These are phyloP conservation scores for Puccinia brachypodii DNA, from an alignment of 1,284 basidiomycete genomes.

Conservation along the genomic window DNA sequence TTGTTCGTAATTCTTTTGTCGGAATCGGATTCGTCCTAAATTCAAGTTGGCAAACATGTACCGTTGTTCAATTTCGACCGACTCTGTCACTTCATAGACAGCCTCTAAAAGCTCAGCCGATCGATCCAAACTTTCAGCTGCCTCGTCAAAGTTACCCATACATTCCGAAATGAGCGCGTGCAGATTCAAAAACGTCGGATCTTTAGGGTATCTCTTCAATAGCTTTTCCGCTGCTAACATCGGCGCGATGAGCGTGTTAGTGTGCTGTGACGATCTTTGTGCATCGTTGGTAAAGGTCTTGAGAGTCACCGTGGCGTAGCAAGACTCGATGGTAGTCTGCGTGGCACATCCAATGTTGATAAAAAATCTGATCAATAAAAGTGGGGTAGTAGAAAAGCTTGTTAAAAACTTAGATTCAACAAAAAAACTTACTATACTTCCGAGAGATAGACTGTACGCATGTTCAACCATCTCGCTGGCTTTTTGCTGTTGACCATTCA, in stretches of 20 bases:
- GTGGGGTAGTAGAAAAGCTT: neutral
- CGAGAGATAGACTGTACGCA: constrained; percentile 70
- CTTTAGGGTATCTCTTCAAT: constrained; percentile 35
- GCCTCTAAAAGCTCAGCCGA: constrained; percentile 76
- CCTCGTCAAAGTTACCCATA: constrained; percentile 70
- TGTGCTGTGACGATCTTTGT: neutral
- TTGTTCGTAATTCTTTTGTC: constrained; percentile 64
- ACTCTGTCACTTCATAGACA: constrained; percentile 83
- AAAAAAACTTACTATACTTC: constrained; percentile 64
- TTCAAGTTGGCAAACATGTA: constrained; percentile 82
- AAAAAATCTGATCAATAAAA: neutral
- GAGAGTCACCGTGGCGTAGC: constrained; percentile 27
- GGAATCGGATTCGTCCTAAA: constrained; percentile 73
- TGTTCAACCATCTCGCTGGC: constrained; percentile 77
- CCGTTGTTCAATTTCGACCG: constrained; percentile 69
- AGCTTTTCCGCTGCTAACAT: constrained; percentile 38
- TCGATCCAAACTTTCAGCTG: constrained; percentile 65
- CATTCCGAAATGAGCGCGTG: constrained; percentile 82
- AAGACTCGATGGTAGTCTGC: constrained; percentile 36
- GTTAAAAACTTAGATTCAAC: neutral
- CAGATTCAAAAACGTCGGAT: constrained; percentile 65
- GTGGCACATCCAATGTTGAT: neutral
- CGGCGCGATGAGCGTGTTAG: constrained; percentile 13
- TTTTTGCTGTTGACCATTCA: constrained; percentile 67
- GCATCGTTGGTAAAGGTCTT: constrained; percentile 18